phyloP scores from a whole-genome alignment of 306 rosid species.

The Quercus mongolica region DNA sequence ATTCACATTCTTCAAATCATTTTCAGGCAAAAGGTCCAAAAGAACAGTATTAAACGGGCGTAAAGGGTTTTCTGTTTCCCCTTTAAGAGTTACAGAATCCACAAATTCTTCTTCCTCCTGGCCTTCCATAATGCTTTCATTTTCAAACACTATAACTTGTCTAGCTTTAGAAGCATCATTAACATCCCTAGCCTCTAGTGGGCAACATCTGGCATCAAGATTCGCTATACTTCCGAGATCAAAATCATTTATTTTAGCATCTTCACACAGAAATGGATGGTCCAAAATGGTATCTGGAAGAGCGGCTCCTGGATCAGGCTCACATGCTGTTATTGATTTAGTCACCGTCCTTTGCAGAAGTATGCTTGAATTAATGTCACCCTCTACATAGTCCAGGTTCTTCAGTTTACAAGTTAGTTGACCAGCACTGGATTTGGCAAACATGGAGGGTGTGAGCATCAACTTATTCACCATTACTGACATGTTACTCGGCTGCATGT shows the following conservation, averaged over 20 bases:
- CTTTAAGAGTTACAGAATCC: slow-evolving; percentile 7
- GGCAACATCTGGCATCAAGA: background rate
- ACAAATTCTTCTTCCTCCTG: slow-evolving; percentile 7
- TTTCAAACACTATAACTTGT: background rate
- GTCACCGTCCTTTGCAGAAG: background rate
- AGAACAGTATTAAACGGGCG: background rate
- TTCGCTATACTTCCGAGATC: background rate
- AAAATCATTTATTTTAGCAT: slow-evolving; percentile 5
- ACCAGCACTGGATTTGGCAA: background rate
- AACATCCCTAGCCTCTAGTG: slow-evolving; percentile 3
- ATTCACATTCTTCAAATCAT: background rate
- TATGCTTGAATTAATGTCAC: background rate
- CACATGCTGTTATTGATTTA: background rate
- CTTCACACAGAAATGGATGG: slow-evolving; percentile 4
- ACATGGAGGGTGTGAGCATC: background rate
- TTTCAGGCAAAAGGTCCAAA: background rate
- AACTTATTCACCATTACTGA: background rate
- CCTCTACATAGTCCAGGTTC: slow-evolving; percentile 1
- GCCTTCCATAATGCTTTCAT: slow-evolving; percentile 16
- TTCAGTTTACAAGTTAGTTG: slow-evolving; percentile 6
- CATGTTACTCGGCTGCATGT: background rate
- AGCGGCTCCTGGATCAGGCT: slow-evolving; percentile 4
- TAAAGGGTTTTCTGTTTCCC: background rate
- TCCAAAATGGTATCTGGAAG: background rate
- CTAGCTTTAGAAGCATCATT: background rate